A percentile compares a stretch with the other conserved stretches of the same genome.
These are phyloP conservation scores for Candida ficus DNA, from an alignment of 805 yeast species.

Conservation along the genomic window DNA sequence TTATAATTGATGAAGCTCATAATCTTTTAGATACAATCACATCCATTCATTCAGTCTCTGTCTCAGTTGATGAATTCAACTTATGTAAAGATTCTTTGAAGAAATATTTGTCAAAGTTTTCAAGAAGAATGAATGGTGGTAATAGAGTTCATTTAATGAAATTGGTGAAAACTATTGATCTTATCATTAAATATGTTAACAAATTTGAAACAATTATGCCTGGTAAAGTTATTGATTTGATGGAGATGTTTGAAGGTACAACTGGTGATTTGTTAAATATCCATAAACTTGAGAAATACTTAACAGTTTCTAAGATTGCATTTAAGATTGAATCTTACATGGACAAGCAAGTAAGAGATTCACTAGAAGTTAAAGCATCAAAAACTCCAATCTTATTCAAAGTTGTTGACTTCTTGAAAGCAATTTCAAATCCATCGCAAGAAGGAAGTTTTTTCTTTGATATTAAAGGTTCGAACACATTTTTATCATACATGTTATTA, in stretches of 20 bases:
- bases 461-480: conserved; percentile 20
- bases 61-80: conserved; percentile 45
- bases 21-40: conserved; percentile 76
- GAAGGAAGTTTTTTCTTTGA: conserved; percentile 82
- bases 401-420: conserved; percentile 56
- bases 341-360: conserved; percentile 25
- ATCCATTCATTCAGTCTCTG: conserved; percentile 56
- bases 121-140: conserved; percentile 59
- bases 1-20: conserved; percentile 91
- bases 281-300: conserved; percentile 58
- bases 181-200: conserved; percentile 44
- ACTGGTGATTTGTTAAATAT: conserved; percentile 70
- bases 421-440: conserved; percentile 65
- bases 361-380: conserved; percentile 6
- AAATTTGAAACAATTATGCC: conserved; percentile 30
- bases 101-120: conserved; percentile 53
- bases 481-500: conserved; percentile 63
- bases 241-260: conserved; percentile 50
- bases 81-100: conserved; percentile 44
- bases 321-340: conserved; percentile 76
- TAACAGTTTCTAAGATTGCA: conserved; percentile 68
- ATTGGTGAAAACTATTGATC: conserved; percentile 49
- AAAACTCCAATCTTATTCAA: conserved; percentile 54
- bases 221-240: conserved; percentile 49
- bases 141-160: conserved; percentile 69